Percentiles rank a stretch among this genome's conserved stretches.
Conservation (phyloP, 2,329 filamentous ascomycete genomes). For the Blastomyces gilchristii region DNA sequence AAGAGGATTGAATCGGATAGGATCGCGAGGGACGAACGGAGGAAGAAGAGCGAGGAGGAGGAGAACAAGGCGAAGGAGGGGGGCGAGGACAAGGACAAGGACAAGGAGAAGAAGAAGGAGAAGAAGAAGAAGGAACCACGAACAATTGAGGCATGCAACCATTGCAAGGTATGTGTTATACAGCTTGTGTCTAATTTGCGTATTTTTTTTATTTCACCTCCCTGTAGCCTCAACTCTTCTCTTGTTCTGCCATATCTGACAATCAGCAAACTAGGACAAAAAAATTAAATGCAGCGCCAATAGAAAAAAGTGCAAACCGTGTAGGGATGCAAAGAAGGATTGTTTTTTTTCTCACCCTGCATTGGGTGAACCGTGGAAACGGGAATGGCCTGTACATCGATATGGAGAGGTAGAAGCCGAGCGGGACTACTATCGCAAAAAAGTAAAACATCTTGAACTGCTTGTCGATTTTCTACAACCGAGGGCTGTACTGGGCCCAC, state of each 20-base stretch:
- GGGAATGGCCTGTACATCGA: background rate
- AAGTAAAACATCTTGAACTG: background rate
- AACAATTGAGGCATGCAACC: slow-evolving; percentile 20
- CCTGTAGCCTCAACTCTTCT: background rate
- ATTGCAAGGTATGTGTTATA: slow-evolving; percentile 21
- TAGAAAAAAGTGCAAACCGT: slow-evolving; percentile 16
- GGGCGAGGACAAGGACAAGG: background rate
- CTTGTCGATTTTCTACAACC: background rate
- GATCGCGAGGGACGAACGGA: too few species aligned
- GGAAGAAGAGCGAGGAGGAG: too few species aligned
- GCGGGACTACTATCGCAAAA: too few species aligned
- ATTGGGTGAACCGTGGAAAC: slow-evolving; percentile 14
- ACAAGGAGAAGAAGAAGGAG: slow-evolving; percentile 13
- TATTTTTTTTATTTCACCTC: background rate
- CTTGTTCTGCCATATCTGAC: background rate
- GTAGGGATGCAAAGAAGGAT: slow-evolving; percentile 5
- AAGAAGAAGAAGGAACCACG: slow-evolving; percentile 17
- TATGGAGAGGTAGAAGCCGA: background rate
- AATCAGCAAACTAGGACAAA: slow-evolving; percentile 11
- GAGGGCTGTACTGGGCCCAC: background rate
- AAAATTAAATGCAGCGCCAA: slow-evolving; percentile 21
- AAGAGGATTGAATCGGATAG: too few species aligned
- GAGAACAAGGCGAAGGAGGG: too few species aligned
- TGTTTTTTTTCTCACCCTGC: slow-evolving; percentile 22
- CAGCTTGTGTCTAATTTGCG: background rate